Base-by-base conservation (phyloP, 192 early-diverging fungal genomes). In the Coemansia sp. region DNA sequence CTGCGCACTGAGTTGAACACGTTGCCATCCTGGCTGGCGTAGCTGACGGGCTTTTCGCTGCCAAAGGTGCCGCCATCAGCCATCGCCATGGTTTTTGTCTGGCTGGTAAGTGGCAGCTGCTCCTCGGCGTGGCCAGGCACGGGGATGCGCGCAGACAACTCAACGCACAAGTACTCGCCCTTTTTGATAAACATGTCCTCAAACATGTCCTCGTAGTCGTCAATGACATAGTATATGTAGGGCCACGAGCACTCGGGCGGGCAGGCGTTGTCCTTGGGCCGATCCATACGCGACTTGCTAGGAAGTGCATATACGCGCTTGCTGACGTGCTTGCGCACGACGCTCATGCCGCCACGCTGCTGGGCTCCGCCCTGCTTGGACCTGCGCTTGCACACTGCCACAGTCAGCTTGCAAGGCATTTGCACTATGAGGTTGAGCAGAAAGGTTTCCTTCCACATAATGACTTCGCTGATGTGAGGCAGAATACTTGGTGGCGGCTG, bases 371-470 rank as follows among this genome's bases (percentile, higher is more conserved):
- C 83, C 58, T 85, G 76, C 69, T 73, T 85, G 71, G 71, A 74
- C 23, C 77, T 65, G 64, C 90, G 86, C 9, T 84, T 84, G 68
- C 94, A 96, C 34, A 96, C 88, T 1, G 94, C 89, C 20, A 95
- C 93, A 0, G 94, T 94, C 59, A 96, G 81, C 62, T 91, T 91
- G 84, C 94, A 96, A 9, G 91, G 91, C 71, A 93, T 84, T 83
- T 95, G 94, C 37, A 93, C 88, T 64, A 96, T 94, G 18, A 96
- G 85, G 59, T 96, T 96, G 51, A 96, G 83, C 62, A 93, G 88
- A 65, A 96, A 94, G 4, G 94, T 94, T 71, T 94, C 90, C 66
- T 92, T 93, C 94, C 94, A 96, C 71, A 92, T 86, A 11, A 96
- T 85, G 24, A 88, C 69, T 42, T 90, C 88, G 57, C 86, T 84